Base-by-base conservation (phyloP, 768 basidiomycete genomes). In the Lentinus brumalis region DNA sequence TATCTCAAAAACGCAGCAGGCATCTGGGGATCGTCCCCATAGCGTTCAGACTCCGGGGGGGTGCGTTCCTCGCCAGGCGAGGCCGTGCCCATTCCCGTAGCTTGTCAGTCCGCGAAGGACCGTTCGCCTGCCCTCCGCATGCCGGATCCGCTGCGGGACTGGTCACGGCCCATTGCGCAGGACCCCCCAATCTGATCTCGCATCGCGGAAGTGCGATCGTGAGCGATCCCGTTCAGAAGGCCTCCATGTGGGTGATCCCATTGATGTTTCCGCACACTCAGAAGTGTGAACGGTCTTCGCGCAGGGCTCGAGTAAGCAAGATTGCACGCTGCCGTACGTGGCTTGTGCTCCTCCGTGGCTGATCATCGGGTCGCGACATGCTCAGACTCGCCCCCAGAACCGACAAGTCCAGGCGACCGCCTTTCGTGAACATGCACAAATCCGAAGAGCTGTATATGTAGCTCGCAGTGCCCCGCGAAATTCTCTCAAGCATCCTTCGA, bases 41-140 rank as follows among this genome's bases (percentile, higher is more conserved):
- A 56, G 26, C 41, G 50, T 57, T 61, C 60, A 61, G 60, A 52
- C 60, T 29, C 60, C 60, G 55, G 55, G 60, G 50, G 60, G 60
- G 60, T 61, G 55, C 60, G 29, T 61, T 61, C 55, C 55, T 18
- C 44, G 47, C 11, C 39, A 10, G 60, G 55, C 60, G 47, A 56
- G 60, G 31, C 60, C 31, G 35, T 61, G 50, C 39, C 44, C 39
- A 50, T 55, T 31, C 44, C 53, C 40, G 53, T 45, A 21, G 49
- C 38, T 52, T 12, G 21, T 30, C 40, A 47, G 55, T 45, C 50
- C 55, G 60, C 60, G 60, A 56, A 56, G 53, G 32, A 7, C 12
- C 21, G 47, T 18, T 26, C 6, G 10, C 10, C n/a, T 26, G 26
- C 26, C 46, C 10, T 47, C 21, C 21, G 26, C 46, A 26, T 49